Evolutionary conservation across 2,329 filamentous ascomycete genomes (phyloP), one percentile per base, ranked within the genome.

Genomic region (Huntiella decipiens): DNA sequence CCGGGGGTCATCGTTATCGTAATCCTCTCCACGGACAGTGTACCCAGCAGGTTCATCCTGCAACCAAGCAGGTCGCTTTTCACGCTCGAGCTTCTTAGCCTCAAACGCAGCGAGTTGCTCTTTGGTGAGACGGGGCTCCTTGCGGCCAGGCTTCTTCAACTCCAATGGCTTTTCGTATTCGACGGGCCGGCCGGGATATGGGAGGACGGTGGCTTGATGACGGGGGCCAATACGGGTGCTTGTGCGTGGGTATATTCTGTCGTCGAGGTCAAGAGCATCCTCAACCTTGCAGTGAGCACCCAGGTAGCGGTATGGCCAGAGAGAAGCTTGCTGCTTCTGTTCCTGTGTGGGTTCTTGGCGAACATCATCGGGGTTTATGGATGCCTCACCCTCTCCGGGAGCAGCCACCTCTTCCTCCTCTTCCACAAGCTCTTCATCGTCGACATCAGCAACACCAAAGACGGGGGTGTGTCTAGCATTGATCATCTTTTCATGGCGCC

Each of bases 241-340:
- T 12, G 91, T 88, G 53, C 91, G 80, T 6, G 91, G 91, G 57
- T 96, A 96, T 53, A 98, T 96, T 52, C 91, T 79, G 60, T 98
- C 91, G 56, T 98, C 91, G 58, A 94, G 93, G 59, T 98, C 91
- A 28, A 98, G 67, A 0, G 85, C 91, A 63, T 98, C 91, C 60
- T 96, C 87, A 1, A 91, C 82, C 53, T 86, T 82, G 62, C 87
- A 95, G 62, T 98, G 91, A 53, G 94, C 86, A 34, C 91, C 91
- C 5, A 98, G 66, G 60, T 98, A 98, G 50, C 91, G 77, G 66
- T 91, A 96, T 2, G 86, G 87, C 91, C 91, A 98, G 56, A 95
- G 74, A 56, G 85, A 91, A 31, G 88, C 86, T 54, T 95, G 82
- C 49, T 91, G 84, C 48, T 88, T 81, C 58, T 96, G 88, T 57